Conservation (phyloP, 345 rosid genomes). For the Combretum micranthum region DNA sequence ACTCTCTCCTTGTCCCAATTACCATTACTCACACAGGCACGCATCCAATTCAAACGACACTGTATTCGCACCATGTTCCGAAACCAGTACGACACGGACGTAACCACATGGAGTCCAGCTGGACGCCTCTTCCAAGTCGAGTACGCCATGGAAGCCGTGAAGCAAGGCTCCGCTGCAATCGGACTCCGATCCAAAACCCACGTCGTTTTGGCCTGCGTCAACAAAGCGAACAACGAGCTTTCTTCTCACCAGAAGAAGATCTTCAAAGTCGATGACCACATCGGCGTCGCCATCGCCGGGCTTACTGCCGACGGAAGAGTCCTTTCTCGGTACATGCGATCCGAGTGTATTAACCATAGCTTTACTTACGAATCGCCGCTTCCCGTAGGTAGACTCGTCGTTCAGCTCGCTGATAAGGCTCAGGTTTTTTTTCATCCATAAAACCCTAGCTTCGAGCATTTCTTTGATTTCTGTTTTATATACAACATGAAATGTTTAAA, state of each 20-base stretch:
- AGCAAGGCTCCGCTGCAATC: slow-evolving; percentile 98
- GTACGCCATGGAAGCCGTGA: slow-evolving; percentile 99
- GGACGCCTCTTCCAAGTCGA: slow-evolving; percentile 96
- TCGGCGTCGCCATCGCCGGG: slow-evolving; percentile 95
- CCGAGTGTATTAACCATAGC: slow-evolving; percentile 80
- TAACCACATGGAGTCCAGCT: slow-evolving; percentile 98
- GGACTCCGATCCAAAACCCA: slow-evolving; percentile 98
- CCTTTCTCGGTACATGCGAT: slow-evolving; percentile 89
- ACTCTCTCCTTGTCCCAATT: background rate
- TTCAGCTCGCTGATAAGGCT: slow-evolving; percentile 95
- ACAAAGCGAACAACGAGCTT: slow-evolving; percentile 88
- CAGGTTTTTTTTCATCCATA: slow-evolving; percentile 40
- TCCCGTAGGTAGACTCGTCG: slow-evolving; percentile 93
- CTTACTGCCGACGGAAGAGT: slow-evolving; percentile 98
- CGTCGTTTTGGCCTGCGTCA: slow-evolving; percentile 84
- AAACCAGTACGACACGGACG: slow-evolving; percentile 98
- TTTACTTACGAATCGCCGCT: slow-evolving; percentile 94
- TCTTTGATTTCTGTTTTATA: background rate
- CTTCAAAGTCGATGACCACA: slow-evolving; percentile 96
- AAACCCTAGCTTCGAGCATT: background rate
- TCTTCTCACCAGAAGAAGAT: slow-evolving; percentile 98
- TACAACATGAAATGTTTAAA: background rate
- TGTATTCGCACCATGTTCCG: slow-evolving; percentile 50
- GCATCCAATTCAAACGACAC: background rate
- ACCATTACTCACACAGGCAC: slow-evolving; percentile 2